Base-by-base conservation (phyloP, 2,329 filamentous ascomycete genomes). In the Metarhizium sp. region DNA sequence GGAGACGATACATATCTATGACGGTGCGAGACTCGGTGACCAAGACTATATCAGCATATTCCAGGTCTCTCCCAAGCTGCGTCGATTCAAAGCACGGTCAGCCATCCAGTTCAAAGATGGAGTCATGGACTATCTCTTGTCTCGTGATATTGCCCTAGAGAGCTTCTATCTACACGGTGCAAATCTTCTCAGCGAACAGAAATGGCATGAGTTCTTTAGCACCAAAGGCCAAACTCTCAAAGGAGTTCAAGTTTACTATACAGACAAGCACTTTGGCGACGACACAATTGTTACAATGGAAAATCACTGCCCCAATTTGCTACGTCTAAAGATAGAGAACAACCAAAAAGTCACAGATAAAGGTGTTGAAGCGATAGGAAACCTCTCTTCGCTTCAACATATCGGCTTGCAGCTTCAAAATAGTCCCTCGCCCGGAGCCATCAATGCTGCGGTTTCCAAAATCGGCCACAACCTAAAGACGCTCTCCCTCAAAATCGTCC, bases 31-130 rank as follows among this genome's bases (percentile, higher is more conserved):
- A 61, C 79, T 97, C 11, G 80, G 81, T 51, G 80, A 82, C 2
- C 82, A 91, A 60, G 90, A 97, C 64, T 91, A 87, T 60, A 80
- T 88, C 50, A 81, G 85, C 60, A 89, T 96, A 46, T 91, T 96
- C 59, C 86, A 90, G 52, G 78, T 84, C 2, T 85, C 88, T 56
- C 84, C 88, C 0, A 77, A 77, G 6, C 74, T 96, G 54, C 82
- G 82, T 62, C 79, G 79, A 47, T 77, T 96, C 55, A 87, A 90
- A 60, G 74, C 95, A 11, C 84, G 87, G 51, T 92, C 92, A 64
- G 90, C 86, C n/a, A 88, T 94, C 51, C 92, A 96, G 66, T 87
- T 96, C 76, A 96, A 95, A 70, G 88, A 96, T 64, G 77, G 78
- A 43, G 87, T 91, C 46, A 79, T 96, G 69, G 82, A 90, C 53